Percentiles rank a stretch among this genome's conserved stretches.
These are phyloP conservation scores for Actinomortierella wolfii DNA, from an alignment of 371 early-diverging fungal genomes.

Conservation along the genomic window DNA sequence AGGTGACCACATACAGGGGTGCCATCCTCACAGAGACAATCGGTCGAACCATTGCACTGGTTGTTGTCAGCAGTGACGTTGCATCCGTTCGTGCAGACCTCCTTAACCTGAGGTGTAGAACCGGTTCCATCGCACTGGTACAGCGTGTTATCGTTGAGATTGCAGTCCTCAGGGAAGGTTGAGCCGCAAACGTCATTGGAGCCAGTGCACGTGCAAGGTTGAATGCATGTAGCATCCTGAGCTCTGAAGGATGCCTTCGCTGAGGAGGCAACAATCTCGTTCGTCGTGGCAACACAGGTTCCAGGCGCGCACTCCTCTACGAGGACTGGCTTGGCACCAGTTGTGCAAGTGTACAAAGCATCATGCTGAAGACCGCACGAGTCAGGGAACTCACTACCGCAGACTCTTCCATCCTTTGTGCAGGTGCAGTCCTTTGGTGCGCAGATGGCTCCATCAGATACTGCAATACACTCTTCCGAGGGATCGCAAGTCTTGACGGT, in stretches of 20 bases:
- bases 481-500: not conserved
- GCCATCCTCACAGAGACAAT: slow-evolving; percentile 4
- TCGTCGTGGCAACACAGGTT: slow-evolving; percentile 4
- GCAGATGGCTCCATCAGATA: slow-evolving; percentile 10
- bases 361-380: not conserved
- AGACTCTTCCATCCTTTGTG: not conserved
- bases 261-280: too few relatives aligned
- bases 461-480: slow-evolving; percentile 1
- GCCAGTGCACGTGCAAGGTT: too few relatives aligned
- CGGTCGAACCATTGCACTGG: not conserved
- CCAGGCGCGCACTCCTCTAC: slow-evolving; percentile 4
- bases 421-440: slow-evolving; percentile 8
- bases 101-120: not conserved
- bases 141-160: not conserved
- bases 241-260: too few relatives aligned
- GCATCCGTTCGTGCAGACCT: slow-evolving; percentile 3
- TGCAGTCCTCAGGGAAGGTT: slow-evolving; percentile 10
- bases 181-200: slow-evolving; percentile 1
- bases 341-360: slow-evolving; percentile 1
- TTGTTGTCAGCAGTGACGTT: not conserved
- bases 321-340: not conserved
- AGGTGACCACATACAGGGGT: slow-evolving; percentile 6
- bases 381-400: slow-evolving; percentile 9
- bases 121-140: slow-evolving; percentile 4
- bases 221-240: too few relatives aligned